These are phyloP conservation scores for Talaromyces proteolyticus DNA, from an alignment of 495 filamentous ascomycete species.

Conservation along the genomic window DNA sequence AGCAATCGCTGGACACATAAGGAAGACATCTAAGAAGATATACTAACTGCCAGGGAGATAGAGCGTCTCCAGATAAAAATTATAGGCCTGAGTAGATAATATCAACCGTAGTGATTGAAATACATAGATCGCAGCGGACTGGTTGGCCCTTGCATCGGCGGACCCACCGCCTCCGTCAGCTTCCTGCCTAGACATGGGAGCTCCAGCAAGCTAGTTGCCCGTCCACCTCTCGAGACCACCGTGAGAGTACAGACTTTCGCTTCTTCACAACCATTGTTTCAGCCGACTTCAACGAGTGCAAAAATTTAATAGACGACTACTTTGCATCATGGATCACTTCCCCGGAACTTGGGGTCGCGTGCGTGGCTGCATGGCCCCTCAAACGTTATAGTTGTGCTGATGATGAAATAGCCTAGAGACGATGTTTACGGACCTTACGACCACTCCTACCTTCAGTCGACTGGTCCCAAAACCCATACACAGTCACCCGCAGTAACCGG, in stretches of 20 bases:
- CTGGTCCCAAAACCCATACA: conserved; percentile 74
- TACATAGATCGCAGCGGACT: neutral
- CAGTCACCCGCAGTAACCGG: conserved; percentile 90
- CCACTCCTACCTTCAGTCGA: conserved; percentile 67
- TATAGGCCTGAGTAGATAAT: too few species aligned
- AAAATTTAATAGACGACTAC: too few species aligned
- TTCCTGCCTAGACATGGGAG: conserved; percentile 7
- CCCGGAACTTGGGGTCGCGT: conserved; percentile 97
- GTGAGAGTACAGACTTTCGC: neutral
- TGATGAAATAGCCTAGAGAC: conserved; percentile 67
- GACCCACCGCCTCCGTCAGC: conserved; percentile 8
- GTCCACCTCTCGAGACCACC: neutral
- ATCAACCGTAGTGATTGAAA: neutral
- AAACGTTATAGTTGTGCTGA: neutral
- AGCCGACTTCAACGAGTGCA: too few species aligned
- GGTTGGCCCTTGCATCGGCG: neutral
- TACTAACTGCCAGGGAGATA: too few species aligned
- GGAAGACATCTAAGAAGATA: too few species aligned
- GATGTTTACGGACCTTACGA: conserved; percentile 95
- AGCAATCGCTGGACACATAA: too few species aligned
- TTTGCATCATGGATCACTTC: conserved; percentile 76
- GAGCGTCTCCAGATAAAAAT: too few species aligned
- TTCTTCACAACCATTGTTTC: too few species aligned
- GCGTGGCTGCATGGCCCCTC: conserved; percentile 29
- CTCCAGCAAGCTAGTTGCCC: neutral